Evolutionary conservation across 208 protist species (phyloP).

Genomic region (Crithidia bombi): DNA sequence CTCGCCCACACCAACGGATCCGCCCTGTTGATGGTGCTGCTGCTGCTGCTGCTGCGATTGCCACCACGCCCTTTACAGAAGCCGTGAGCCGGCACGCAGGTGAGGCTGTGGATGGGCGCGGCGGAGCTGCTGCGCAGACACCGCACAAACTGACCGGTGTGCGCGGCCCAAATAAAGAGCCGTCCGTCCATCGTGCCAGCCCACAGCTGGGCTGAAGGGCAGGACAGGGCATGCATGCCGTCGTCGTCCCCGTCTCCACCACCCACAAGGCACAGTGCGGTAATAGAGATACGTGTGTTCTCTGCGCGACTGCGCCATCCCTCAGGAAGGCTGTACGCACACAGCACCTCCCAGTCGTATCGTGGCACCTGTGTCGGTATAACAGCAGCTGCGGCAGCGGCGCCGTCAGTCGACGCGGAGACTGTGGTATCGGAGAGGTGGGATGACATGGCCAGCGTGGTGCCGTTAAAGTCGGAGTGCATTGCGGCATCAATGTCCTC

Average conservation of each 20-base stretch:
- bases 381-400: background rate
- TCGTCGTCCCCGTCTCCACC: background rate
- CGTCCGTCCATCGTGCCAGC: conserved; percentile 40
- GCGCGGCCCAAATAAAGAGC: conserved; percentile 45
- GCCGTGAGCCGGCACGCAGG: background rate
- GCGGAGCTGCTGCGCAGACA: conserved; percentile 30
- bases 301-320: conserved; percentile 2
- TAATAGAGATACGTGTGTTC: conserved; percentile 3
- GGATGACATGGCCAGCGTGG: conserved; percentile 14
- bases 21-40: background rate
- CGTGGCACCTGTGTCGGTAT: background rate
- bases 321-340: conserved; percentile 20
- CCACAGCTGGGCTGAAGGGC: conserved; percentile 34
- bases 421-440: conserved; percentile 7
- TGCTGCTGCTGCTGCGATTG: background rate
- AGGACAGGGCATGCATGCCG: background rate
- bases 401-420: conserved; percentile 13
- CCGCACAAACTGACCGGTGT: conserved; percentile 34
- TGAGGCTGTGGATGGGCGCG: conserved; percentile 29
- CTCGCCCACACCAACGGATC: conserved; percentile 44
- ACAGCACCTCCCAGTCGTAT: conserved; percentile 25
- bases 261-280: conserved; percentile 24
- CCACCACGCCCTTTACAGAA: background rate
- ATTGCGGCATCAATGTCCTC: background rate
- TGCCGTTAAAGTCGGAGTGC: background rate